phyloP scores from a whole-genome alignment of 495 filamentous ascomycete species.

The Platismatia glauca region DNA sequence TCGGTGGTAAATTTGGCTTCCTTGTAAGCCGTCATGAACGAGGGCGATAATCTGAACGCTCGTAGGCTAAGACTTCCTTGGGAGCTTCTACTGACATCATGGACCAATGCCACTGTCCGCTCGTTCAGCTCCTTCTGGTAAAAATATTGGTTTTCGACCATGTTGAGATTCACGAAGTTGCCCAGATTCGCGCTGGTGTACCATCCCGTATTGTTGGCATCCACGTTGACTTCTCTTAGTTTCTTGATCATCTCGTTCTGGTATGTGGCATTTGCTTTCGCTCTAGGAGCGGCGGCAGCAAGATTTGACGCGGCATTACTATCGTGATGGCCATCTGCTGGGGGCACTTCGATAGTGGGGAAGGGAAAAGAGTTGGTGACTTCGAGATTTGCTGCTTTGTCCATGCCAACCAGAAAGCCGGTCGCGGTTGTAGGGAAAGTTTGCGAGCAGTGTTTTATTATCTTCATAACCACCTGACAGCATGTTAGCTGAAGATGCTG shows the following conservation, averaged over 20 bases:
- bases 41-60: constrained; percentile 78
- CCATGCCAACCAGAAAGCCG: constrained; percentile 88
- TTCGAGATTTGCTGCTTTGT: constrained; percentile 71
- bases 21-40: constrained; percentile 88
- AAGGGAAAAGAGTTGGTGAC: constrained; percentile 94
- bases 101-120: constrained; percentile 83
- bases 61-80: constrained; percentile 84
- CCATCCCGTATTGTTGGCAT: constrained; percentile 97
- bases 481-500: constrained; percentile 25
- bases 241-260: constrained; percentile 97
- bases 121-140: constrained; percentile 94
- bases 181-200: constrained; percentile 98
- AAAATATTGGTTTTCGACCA: constrained; percentile 95
- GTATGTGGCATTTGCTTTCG: constrained; percentile 80
- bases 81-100: constrained; percentile 88
- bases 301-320: constrained; percentile 58
- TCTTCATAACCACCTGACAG: constrained; percentile 83
- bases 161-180: constrained; percentile 89
- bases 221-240: constrained; percentile 92
- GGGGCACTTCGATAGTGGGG: constrained; percentile 69
- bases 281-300: constrained; percentile 80
- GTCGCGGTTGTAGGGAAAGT: constrained; percentile 84
- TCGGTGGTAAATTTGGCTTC: constrained; percentile 96
- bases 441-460: constrained; percentile 84
- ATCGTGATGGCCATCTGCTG: constrained; percentile 69